These are phyloP conservation scores for Phytophthora cajani DNA, from an alignment of 352 stramenopile species.

Conservation along the genomic window DNA sequence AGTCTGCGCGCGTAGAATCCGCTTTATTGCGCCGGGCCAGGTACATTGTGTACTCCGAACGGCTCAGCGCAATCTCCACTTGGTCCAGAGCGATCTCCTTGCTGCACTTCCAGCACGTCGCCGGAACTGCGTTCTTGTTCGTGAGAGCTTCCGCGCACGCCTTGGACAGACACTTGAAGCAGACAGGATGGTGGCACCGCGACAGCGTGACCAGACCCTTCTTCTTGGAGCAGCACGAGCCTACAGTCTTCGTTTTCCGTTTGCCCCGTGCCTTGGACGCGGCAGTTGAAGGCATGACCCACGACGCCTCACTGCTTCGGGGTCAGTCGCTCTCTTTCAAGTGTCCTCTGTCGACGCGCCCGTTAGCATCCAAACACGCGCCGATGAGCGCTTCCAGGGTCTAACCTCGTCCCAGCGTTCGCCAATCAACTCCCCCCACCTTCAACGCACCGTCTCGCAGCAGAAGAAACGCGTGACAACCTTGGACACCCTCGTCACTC, in stretches of 20 bases:
- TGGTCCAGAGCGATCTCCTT: slow-evolving; percentile 34
- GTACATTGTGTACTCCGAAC: slow-evolving; percentile 31
- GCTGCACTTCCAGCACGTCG: slow-evolving; percentile 27
- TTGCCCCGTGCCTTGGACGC: slow-evolving; percentile 9
- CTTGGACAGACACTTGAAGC: slow-evolving; percentile 30
- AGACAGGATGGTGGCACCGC: slow-evolving; percentile 25
- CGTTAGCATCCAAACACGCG: slow-evolving; percentile 4
- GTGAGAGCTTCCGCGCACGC: slow-evolving; percentile 25
- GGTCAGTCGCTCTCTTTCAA: slow-evolving; percentile 33
- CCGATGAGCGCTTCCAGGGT: slow-evolving; percentile 5
- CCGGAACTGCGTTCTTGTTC: slow-evolving; percentile 3
- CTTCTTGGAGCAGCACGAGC: slow-evolving; percentile 26
- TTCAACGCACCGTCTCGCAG: slow-evolving; percentile 40
- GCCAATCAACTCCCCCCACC: slow-evolving; percentile 3
- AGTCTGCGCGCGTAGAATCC: slow-evolving; percentile 16
- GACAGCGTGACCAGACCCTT: slow-evolving; percentile 16
- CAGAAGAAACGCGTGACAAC: slow-evolving; percentile 65
- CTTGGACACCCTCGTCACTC: slow-evolving; percentile 47
- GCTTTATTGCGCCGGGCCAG: slow-evolving; percentile 13
- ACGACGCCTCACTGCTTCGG: neutral
- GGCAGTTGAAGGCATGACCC: slow-evolving; percentile 26
- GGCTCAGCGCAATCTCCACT: slow-evolving; percentile 29
- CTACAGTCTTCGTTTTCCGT: slow-evolving; percentile 1
- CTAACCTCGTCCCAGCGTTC: slow-evolving; percentile 31
- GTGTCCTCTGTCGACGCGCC: slow-evolving; percentile 1